Conservation (phyloP, 164 flowering plant genomes). For the Liriodendron chinense region DNA sequence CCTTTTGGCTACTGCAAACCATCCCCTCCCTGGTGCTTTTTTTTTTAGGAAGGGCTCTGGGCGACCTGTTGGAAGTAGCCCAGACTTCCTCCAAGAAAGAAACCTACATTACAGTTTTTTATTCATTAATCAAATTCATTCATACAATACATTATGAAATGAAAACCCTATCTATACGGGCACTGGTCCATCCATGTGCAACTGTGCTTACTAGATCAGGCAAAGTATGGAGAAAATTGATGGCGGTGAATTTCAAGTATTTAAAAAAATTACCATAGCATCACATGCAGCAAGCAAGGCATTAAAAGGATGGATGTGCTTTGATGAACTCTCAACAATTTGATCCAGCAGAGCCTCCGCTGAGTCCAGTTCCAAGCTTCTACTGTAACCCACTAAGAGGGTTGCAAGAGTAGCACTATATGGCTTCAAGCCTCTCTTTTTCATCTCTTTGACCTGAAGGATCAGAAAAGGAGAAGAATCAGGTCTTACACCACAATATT, state of each 20-base stretch:
- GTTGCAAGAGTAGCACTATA: conserved; percentile 57
- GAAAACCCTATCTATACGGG: too few relatives aligned
- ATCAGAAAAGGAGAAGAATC: not conserved
- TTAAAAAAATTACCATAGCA: conserved; percentile 43
- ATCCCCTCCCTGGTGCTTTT: too few relatives aligned
- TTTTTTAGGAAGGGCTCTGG: too few relatives aligned
- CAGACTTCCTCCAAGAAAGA: not conserved
- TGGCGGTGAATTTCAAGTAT: not conserved
- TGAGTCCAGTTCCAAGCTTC: conserved; percentile 57
- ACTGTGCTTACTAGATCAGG: not conserved
- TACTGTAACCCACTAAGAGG: conserved; percentile 61
- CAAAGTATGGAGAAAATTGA: not conserved
- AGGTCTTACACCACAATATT: not conserved
- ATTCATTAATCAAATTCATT: not conserved
- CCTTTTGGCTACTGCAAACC: too few relatives aligned
- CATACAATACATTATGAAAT: too few relatives aligned
- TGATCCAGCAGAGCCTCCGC: conserved; percentile 70
- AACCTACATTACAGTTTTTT: not conserved
- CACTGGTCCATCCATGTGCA: not conserved
- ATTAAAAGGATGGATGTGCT: conserved; percentile 49
- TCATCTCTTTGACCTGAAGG: conserved; percentile 67
- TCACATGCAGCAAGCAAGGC: conserved; percentile 69
- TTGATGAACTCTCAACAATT: conserved; percentile 27
- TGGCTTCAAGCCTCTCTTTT: conserved; percentile 55
- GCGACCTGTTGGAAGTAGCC: too few relatives aligned